These are phyloP conservation scores for Rhizoctonia solani DNA, from an alignment of 1,284 basidiomycete genomes.

Conservation along the genomic window DNA sequence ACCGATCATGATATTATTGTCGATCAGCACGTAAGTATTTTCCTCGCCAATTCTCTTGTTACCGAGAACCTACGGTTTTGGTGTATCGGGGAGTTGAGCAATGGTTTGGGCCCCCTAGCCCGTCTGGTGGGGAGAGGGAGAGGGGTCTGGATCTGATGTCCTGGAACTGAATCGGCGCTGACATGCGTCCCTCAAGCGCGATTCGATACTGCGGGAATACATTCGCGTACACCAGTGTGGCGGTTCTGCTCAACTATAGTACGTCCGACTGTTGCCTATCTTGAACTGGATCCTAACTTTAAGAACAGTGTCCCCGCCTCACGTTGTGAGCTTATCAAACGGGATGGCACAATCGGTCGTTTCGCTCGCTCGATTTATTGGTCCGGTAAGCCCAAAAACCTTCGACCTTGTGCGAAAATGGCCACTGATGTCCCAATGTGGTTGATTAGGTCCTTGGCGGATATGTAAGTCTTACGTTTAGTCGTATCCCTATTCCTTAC, in stretches of 20 bases:
- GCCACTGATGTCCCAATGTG: neutral
- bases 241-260: constrained; percentile 74
- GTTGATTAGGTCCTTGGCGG: constrained; percentile 38
- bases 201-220: constrained; percentile 75
- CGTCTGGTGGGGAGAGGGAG: too few relatives aligned
- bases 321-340: constrained; percentile 74
- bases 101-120: too few relatives aligned
- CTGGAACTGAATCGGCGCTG: too few relatives aligned
- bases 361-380: constrained; percentile 75
- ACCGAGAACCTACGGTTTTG: too few relatives aligned
- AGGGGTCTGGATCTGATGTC: too few relatives aligned
- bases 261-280: neutral
- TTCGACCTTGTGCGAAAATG: too few relatives aligned
- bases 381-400: constrained; percentile 59
- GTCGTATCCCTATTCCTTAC: neutral
- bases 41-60: constrained; percentile 40
- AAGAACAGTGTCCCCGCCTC: constrained; percentile 73
- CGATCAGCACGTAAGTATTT: constrained; percentile 49
- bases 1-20: constrained; percentile 60
- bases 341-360: constrained; percentile 83
- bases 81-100: too few relatives aligned
- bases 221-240: constrained; percentile 76
- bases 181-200: constrained; percentile 71
- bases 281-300: neutral
- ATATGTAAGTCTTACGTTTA: constrained; percentile 39